Conservation (phyloP, 176 grass and related monocot genomes). For the Oryza officinalis region DNA sequence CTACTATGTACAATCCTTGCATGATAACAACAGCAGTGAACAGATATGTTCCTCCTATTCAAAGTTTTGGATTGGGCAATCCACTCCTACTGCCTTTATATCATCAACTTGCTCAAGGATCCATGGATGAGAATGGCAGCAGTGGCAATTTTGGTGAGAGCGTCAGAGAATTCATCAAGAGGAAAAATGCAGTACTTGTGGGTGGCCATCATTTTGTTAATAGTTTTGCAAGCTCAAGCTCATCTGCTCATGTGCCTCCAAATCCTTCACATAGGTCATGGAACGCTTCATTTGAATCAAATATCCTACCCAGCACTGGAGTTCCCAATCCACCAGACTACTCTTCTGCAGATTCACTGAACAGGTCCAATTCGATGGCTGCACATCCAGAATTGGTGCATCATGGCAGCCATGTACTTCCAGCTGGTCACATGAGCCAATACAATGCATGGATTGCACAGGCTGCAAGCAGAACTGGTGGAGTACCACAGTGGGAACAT, state of each 20-base stretch:
- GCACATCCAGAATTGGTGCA: conserved; percentile 29
- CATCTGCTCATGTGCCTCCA: conserved; percentile 49
- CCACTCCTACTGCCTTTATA: conserved; percentile 23
- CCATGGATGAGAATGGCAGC: conserved; percentile 42
- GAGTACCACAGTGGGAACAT: conserved; percentile 47
- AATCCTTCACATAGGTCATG: conserved; percentile 41
- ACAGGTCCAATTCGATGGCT: conserved; percentile 26
- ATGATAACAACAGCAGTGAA: conserved; percentile 38
- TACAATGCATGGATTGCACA: conserved; percentile 56
- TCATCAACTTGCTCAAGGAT: conserved; percentile 44
- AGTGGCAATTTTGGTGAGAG: conserved; percentile 43
- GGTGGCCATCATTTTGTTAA: conserved; percentile 44
- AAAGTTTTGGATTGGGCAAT: conserved; percentile 46
- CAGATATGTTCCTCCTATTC: conserved; percentile 45
- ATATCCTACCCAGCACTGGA: conserved; percentile 35
- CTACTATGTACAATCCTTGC: conserved; percentile 44
- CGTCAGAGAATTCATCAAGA: conserved; percentile 49
- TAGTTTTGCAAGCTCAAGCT: conserved; percentile 58
- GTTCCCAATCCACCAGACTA: conserved; percentile 35
- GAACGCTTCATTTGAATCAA: conserved; percentile 46
- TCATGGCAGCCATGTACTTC: conserved; percentile 50
- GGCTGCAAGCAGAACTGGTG: conserved; percentile 40
- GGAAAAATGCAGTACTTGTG: conserved; percentile 44
- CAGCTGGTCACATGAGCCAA: conserved; percentile 37
- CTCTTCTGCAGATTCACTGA: conserved; percentile 36